Conservation (phyloP, 148 eudicot genomes). For the Simmondsia chinensis region DNA sequence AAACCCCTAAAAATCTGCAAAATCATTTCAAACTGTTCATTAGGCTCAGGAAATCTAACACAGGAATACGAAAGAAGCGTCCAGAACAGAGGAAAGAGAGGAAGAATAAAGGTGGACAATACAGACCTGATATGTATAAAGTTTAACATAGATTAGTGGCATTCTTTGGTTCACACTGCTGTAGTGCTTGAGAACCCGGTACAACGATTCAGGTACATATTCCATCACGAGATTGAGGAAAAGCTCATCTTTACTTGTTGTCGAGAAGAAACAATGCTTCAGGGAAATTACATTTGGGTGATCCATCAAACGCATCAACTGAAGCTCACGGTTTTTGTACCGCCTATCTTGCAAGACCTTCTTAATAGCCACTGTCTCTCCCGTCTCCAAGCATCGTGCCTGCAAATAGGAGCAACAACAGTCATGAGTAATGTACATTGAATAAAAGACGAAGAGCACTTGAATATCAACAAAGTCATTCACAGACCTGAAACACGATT, state of each 20-base stretch:
- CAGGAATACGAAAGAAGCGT: background rate
- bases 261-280: slow-evolving; percentile 80
- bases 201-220: slow-evolving; percentile 70
- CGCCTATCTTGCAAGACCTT: slow-evolving; percentile 79
- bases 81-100: background rate
- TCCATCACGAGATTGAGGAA: slow-evolving; percentile 82
- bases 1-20: slow-evolving; percentile 74
- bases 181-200: slow-evolving; percentile 63
- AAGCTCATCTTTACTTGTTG: slow-evolving; percentile 71
- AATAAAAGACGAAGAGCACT: too few relatives aligned
- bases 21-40: background rate
- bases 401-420: slow-evolving; percentile 2
- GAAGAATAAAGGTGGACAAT: background rate
- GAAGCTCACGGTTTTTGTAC: slow-evolving; percentile 76
- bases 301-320: slow-evolving; percentile 70
- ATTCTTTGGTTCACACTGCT: slow-evolving; percentile 60
- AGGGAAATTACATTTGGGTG: slow-evolving; percentile 67
- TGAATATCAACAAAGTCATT: too few relatives aligned
- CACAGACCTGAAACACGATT: slow-evolving; percentile 70
- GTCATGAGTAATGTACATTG: background rate
- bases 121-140: slow-evolving; percentile 73
- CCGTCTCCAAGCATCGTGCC: slow-evolving; percentile 87
- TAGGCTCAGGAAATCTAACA: background rate
- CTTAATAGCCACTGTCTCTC: slow-evolving; percentile 72
- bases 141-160: slow-evolving; percentile 74